Conservation (phyloP, 2,329 filamentous ascomycete genomes). For the Aspergillus jensenii region DNA sequence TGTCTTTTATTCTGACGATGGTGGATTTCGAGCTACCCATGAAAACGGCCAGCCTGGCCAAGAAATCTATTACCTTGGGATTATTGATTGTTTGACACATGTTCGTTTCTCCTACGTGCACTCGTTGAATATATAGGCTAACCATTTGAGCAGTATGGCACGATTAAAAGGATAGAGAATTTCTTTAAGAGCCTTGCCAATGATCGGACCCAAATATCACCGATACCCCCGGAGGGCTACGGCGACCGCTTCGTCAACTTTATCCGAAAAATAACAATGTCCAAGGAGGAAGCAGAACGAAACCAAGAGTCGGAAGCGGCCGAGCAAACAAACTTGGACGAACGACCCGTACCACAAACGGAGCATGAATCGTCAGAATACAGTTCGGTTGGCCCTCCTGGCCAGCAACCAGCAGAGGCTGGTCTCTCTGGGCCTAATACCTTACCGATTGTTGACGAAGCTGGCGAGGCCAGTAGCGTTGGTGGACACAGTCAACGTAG, state of each 20-base stretch:
- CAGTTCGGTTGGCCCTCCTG: slow-evolving; percentile 59
- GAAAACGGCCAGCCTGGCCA: slow-evolving; percentile 82
- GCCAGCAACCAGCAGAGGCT: slow-evolving; percentile 59
- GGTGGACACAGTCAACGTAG: slow-evolving; percentile 60
- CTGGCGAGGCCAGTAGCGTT: slow-evolving; percentile 71
- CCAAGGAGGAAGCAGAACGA: slow-evolving; percentile 74
- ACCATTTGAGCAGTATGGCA: slow-evolving; percentile 68
- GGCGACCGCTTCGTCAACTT: slow-evolving; percentile 93
- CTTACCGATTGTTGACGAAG: slow-evolving; percentile 86
- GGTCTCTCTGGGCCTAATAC: slow-evolving; percentile 53
- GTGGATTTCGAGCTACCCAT: slow-evolving; percentile 88
- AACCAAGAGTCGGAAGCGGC: slow-evolving; percentile 30
- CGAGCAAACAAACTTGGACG: slow-evolving; percentile 45
- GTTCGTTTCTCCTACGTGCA: slow-evolving; percentile 57
- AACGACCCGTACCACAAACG: slow-evolving; percentile 57
- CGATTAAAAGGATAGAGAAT: slow-evolving; percentile 91
- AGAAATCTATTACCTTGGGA: slow-evolving; percentile 95
- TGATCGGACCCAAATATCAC: slow-evolving; percentile 85
- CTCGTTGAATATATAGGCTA: background rate
- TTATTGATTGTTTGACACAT: slow-evolving; percentile 97
- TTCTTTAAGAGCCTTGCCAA: slow-evolving; percentile 92
- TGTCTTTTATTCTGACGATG: slow-evolving; percentile 91
- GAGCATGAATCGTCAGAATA: slow-evolving; percentile 64
- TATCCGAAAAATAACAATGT: slow-evolving; percentile 87
- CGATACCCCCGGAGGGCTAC: slow-evolving; percentile 84